phyloP scores from a whole-genome alignment of 2,329 filamentous ascomycete species.

The Hypoxylon sp. region DNA sequence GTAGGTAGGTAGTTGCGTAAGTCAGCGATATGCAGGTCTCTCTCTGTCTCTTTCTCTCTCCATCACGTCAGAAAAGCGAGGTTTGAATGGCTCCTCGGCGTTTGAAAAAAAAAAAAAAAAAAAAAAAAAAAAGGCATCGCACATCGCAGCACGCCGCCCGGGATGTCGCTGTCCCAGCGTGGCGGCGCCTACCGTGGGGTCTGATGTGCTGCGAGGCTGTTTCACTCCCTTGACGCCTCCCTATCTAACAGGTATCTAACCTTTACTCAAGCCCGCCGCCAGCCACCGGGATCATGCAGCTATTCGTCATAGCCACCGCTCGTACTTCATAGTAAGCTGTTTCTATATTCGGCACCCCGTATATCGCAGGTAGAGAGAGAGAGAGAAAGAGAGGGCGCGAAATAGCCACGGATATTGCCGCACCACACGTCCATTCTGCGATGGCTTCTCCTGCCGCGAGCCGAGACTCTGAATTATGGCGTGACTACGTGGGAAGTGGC shows the following conservation, averaged over 20 bases:
- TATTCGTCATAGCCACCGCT: background rate
- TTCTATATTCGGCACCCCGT: conserved; percentile 1
- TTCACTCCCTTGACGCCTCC: background rate
- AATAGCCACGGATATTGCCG: conserved; percentile 9
- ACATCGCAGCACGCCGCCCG: conserved; percentile 10
- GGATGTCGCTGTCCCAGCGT: conserved; percentile 3
- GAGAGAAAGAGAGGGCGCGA: conserved; percentile 1
- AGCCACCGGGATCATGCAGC: conserved; percentile 12
- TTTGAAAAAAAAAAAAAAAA: conserved; percentile 13
- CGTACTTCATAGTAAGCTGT: background rate
- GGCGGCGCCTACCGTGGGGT: background rate
- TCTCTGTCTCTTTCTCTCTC: background rate
- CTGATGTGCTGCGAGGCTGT: conserved; percentile 4
- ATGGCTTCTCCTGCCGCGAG: conserved; percentile 23
- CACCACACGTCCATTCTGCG: background rate
- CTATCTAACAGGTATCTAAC: no score
- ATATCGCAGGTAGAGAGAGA: background rate
- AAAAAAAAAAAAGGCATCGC: no score
- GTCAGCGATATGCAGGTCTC: background rate
- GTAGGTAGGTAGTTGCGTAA: background rate
- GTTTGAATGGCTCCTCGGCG: conserved; percentile 6
- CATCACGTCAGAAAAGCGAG: background rate
- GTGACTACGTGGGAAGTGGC: conserved; percentile 21
- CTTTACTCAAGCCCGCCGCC: background rate
- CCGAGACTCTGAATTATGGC: conserved; percentile 33